These are phyloP conservation scores for Xanthoceras sorbifolium DNA, from an alignment of 345 rosid genomes.

Conservation along the genomic window DNA sequence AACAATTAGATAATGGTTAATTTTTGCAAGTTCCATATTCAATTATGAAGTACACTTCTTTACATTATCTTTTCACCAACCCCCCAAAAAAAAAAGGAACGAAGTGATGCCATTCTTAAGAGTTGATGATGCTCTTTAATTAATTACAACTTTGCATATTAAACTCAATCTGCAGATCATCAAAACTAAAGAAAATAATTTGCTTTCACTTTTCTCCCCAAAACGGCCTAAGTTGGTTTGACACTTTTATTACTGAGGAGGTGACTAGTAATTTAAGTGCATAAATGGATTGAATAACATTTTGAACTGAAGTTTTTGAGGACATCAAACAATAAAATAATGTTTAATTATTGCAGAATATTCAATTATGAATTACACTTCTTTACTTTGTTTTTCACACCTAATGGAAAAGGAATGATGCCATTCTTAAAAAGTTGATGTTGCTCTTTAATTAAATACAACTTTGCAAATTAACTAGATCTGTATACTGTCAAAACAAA, in stretches of 20 bases:
- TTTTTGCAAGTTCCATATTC: not conserved
- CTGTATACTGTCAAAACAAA: not conserved
- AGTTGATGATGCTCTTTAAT: not conserved
- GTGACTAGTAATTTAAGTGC: slow-evolving; percentile 14
- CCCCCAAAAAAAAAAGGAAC: no score
- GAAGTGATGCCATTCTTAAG: not conserved
- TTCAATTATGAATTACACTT: not conserved
- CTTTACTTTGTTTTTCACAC: not conserved
- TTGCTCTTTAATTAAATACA: not conserved
- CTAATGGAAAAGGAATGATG: not conserved
- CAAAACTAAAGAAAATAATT: slow-evolving; percentile 1
- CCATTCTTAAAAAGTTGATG: not conserved
- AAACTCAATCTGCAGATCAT: not conserved
- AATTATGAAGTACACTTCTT: not conserved
- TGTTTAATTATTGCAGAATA: not conserved
- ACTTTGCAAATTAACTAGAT: not conserved
- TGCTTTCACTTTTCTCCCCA: slow-evolving; percentile 1
- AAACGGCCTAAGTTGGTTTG: slow-evolving; percentile 13
- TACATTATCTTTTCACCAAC: not conserved
- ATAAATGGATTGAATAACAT: not conserved
- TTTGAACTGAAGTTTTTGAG: not conserved
- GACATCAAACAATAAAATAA: not conserved
- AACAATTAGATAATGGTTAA: not conserved
- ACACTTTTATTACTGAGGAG: not conserved
- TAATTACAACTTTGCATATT: not conserved